Evolutionary conservation across 1,139 yeast genomes (phyloP), one percentile per base, ranked within the genome.

Genomic region (Yamadazyma blattariae): DNA sequence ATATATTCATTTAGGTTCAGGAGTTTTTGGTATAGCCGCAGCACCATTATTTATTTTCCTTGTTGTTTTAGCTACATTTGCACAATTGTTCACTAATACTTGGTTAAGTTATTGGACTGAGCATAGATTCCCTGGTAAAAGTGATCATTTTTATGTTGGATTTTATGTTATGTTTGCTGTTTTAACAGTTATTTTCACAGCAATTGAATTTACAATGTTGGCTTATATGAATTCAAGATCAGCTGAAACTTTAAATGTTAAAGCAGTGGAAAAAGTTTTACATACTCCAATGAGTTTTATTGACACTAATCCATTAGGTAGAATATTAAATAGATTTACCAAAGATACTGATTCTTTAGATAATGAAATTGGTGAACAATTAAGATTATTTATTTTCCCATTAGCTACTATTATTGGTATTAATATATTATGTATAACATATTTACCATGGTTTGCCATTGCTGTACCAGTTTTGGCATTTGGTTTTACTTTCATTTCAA

Each of bases 251-350:
- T 56, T 70, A 45, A 67, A 67, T 39, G 55, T 67, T 21, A 54
- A 48, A 35, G 72, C 74, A 7, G 64, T 64, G 27, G 51, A 50
- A 20, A 61, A 51, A 36, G 52, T 69, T 13, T 58, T 69, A 42
- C 72, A 66, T 47, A 66, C 69, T 1, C 74, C 74, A 32, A 67
- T 69, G 74, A 54, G 64, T 32, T 69, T 58, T 46, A 58, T 69
- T 54, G 75, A 69, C 50, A 61, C 71, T 12, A 68, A 63, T 32
- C 75, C 75, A 6, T 51, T 67, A 48, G 75, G 74, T 15, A 57
- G 74, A 52, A 60, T 70, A 24, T 57, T 70, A 50, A 68, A 68
- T 52, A 54, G 90, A 83, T 38, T 95, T 45, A 67, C 74, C 7
- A 68, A 66, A 45, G 75, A 70, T 47, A 68, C 74, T 8, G 75